Base-by-base conservation (phyloP, 2,329 filamentous ascomycete genomes). In the Seiridium cupressi region DNA sequence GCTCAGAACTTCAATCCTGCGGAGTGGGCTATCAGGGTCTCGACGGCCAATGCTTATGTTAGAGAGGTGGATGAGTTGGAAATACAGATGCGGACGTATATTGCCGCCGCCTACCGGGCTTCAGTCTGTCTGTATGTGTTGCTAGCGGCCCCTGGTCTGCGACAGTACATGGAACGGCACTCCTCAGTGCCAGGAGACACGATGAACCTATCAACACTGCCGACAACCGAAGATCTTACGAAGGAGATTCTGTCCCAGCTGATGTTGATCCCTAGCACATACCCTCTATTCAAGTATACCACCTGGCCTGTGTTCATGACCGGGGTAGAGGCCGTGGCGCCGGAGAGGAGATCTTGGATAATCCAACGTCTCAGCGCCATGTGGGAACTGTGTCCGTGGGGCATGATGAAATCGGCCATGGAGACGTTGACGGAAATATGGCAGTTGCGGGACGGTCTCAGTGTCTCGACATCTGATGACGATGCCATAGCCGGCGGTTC, bases 271-370 rank as follows among this genome's bases (percentile, higher is more conserved):
- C 74, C 74, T 35, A 76, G 78, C 26, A 69, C 74, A 3, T 81
- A 84, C 65, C 77, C 79, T 5, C 76, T 85, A 47, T 86, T 84
- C 74, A 86, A 85, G 67, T 84, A 81, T 6, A 84, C 83, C 3
- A 81, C 81, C n/a, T 87, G 84, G 84, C 83, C 84, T 1, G 76
- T 83, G 0, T 86, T 86, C 63, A 78, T 87, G 36, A 82, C 81
- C 2, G 84, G 84, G 1, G 83, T 83, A 0, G 84, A 86, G 65
- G 80, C 81, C 3, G 76, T 76, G 47, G 77, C 82, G 57, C 69
- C 73, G 0, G 71, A 74, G 42, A 79, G 79, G 60, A 75, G 83
- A 44, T 74, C 71, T 3, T 85, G 83, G 83, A 77, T 81, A n/a
- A 72, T 84, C 67, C 73, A 79, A 56, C 78, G 80, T 10, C 68